These are phyloP conservation scores for Penicillium sp. DNA, from an alignment of 2,329 filamentous ascomycete species.

Conservation along the genomic window DNA sequence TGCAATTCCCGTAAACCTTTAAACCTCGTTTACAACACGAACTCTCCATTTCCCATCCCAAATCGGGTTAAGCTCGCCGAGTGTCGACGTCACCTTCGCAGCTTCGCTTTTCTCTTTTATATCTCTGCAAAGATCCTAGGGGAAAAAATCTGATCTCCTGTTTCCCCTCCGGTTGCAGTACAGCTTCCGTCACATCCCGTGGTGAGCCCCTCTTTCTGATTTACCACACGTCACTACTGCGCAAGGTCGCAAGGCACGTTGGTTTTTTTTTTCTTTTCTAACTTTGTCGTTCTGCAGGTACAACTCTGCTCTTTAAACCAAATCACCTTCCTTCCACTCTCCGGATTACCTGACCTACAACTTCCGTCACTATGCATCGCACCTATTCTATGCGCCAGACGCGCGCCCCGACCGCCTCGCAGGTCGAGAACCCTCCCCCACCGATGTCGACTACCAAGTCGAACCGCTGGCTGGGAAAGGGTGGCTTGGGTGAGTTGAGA, in stretches of 20 bases:
- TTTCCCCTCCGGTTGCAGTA: not conserved
- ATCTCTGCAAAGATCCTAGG: not conserved
- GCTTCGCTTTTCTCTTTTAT: not conserved
- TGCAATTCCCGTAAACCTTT: not conserved
- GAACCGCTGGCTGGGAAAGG: conserved; percentile 82
- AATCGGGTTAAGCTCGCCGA: not conserved
- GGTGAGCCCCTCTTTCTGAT: conserved; percentile 7
- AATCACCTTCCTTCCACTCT: not conserved
- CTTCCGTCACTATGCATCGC: conserved; percentile 74
- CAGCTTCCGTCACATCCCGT: conserved; percentile 1
- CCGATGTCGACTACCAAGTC: conserved; percentile 89
- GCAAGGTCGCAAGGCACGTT: conserved; percentile 25
- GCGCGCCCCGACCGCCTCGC: conserved; percentile 90
- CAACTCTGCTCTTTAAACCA: not conserved
- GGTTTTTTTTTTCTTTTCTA: conserved; percentile 4
- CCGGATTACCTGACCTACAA: not conserved
- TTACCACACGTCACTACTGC: conserved; percentile 35
- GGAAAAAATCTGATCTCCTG: not conserved
- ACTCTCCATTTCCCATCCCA: conserved; percentile 5
- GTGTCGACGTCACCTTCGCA: conserved; percentile 3
- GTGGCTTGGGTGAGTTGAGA: conserved; percentile 74
- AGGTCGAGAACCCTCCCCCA: conserved; percentile 88
- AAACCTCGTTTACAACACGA: not conserved
- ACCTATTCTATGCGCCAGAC: conserved; percentile 99
- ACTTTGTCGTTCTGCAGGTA: conserved; percentile 13